Conservation (phyloP, 2,329 filamentous ascomycete species). For the Fusarium oligoseptatum region DNA sequence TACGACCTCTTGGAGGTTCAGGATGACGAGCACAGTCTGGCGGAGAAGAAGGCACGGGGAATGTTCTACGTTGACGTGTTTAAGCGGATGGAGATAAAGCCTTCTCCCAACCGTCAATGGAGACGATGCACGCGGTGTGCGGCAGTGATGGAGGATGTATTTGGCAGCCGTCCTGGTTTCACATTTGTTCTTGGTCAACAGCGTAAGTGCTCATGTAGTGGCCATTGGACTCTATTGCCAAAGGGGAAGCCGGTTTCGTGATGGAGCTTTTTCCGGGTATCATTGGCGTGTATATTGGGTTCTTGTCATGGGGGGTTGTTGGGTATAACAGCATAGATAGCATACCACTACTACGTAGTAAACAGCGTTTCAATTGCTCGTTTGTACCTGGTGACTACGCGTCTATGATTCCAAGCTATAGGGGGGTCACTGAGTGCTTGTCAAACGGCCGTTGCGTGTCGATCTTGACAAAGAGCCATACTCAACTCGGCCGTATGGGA, state of each 20-base stretch:
- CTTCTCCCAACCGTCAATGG: conserved; percentile 48
- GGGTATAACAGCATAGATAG: neutral
- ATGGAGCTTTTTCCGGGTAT: conserved; percentile 2
- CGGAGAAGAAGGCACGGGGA: conserved; percentile 52
- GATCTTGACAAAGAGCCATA: neutral
- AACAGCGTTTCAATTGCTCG: neutral
- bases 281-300: neutral
- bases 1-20: conserved; percentile 77
- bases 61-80: conserved; percentile 66
- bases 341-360: neutral
- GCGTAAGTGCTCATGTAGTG: conserved; percentile 67
- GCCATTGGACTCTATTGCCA: conserved; percentile 63
- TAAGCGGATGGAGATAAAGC: conserved; percentile 66
- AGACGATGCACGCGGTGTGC: conserved; percentile 68
- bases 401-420: neutral
- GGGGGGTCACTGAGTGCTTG: neutral
- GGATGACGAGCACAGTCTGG: conserved; percentile 66
- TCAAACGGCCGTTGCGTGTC: neutral
- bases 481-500: too few species aligned
- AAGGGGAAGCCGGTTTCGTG: conserved; percentile 45
- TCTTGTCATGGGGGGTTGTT: conserved; percentile 1
- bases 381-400: neutral
- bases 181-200: conserved; percentile 68
- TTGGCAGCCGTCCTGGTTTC: conserved; percentile 61
- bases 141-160: conserved; percentile 74